Evolutionary conservation across 176 grass and related monocot genomes (phyloP).

Genomic region (Canna indica): DNA sequence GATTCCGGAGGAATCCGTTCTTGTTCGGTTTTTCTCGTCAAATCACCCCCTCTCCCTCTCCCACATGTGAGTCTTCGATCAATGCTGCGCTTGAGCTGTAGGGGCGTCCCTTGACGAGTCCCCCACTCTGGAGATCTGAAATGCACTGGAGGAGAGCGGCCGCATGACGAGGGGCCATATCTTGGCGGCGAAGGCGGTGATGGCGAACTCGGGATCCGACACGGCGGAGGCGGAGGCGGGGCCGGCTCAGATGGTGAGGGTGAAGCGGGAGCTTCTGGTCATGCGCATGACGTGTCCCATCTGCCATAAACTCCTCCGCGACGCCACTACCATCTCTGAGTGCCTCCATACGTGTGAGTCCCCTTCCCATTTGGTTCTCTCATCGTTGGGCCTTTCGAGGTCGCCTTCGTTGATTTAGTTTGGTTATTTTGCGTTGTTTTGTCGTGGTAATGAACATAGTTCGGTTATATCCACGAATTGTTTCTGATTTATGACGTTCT

Average conservation of each 20-base stretch:
- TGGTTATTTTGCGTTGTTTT: neutral
- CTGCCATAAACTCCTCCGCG: conserved; percentile 53
- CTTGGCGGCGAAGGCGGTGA: conserved; percentile 1
- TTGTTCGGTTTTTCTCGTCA: conserved; percentile 30
- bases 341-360: conserved; percentile 89
- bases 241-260: conserved; percentile 29
- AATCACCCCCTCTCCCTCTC: conserved; percentile 28
- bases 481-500: no score
- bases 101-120: neutral
- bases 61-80: conserved; percentile 1
- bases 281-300: conserved; percentile 67
- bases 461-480: no score
- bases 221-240: conserved; percentile 15
- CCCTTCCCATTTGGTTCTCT: neutral
- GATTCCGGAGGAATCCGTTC: conserved; percentile 14
- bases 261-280: conserved; percentile 35
- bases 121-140: neutral
- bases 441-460: neutral
- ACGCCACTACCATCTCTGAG: conserved; percentile 71
- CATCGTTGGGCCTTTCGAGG: neutral
- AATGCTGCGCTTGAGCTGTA: neutral
- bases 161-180: conserved; percentile 4
- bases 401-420: neutral
- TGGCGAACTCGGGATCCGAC: conserved; percentile 6
- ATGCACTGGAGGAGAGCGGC: neutral